Evolutionary conservation across 2,329 filamentous ascomycete genomes (phyloP).

Genomic region (Leptographium wingfieldii): DNA sequence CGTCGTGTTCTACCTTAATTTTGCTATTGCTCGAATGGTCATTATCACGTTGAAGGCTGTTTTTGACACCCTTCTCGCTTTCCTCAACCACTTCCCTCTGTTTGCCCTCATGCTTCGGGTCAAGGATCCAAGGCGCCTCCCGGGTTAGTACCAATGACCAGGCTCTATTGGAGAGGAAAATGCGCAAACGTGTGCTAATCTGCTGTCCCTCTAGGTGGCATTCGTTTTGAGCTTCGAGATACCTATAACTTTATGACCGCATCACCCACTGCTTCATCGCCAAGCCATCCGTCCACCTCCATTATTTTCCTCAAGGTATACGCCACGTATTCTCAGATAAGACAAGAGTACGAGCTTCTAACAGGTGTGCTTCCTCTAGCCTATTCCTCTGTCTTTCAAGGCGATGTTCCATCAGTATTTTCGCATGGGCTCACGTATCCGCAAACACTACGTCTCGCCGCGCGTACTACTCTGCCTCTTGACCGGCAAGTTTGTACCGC

Average conservation of each 20-base stretch:
- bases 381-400: conserved; percentile 77
- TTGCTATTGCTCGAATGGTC: conserved; percentile 84
- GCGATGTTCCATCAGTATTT: conserved; percentile 98
- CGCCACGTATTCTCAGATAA: not conserved
- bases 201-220: conserved; percentile 44
- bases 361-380: conserved; percentile 33
- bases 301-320: conserved; percentile 74
- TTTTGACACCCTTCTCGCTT: conserved; percentile 84
- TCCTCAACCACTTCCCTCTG: conserved; percentile 91
- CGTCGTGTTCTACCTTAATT: conserved; percentile 92
- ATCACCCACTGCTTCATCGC: conserved; percentile 22
- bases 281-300: conserved; percentile 50
- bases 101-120: conserved; percentile 93
- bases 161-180: not conserved
- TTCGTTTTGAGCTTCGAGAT: conserved; percentile 81
- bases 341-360: not conserved
- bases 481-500: conserved; percentile 85
- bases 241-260: conserved; percentile 37
- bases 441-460: conserved; percentile 88
- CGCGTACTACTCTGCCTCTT: conserved; percentile 77
- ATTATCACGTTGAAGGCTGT: conserved; percentile 88
- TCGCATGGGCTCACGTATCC: conserved; percentile 80
- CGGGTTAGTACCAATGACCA: conserved; percentile 39
- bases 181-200: conserved; percentile 6
- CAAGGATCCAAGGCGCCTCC: conserved; percentile 82